Conservation (phyloP, 371 early-diverging fungal species). For the Mortierella polycephala region DNA sequence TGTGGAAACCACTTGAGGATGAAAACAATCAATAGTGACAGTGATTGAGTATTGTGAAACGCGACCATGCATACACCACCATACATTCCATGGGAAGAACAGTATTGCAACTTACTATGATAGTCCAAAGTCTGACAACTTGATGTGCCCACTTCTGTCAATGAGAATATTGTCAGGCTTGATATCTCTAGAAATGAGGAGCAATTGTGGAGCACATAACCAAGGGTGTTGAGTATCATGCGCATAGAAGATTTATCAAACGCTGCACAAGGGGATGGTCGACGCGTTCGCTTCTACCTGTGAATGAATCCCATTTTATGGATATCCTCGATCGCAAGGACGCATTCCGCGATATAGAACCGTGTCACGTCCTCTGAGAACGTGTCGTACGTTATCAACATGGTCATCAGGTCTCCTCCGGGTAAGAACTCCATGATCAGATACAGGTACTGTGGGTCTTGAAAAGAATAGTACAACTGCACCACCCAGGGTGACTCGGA, state of each 20-base stretch:
- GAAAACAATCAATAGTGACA: no score
- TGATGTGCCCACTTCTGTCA: slow-evolving; percentile 88
- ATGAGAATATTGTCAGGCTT: slow-evolving; percentile 92
- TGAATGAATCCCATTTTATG: slow-evolving; percentile 98
- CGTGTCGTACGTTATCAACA: slow-evolving; percentile 95
- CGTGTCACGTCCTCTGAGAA: slow-evolving; percentile 97
- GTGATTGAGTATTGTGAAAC: no score
- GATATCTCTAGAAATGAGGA: slow-evolving; percentile 70
- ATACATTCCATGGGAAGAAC: no score
- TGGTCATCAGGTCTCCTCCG: slow-evolving; percentile 99
- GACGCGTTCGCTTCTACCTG: slow-evolving; percentile 67
- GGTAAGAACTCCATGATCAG: slow-evolving; percentile 99
- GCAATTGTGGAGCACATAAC: background rate
- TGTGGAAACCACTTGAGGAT: slow-evolving; percentile 95
- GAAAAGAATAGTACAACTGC: slow-evolving; percentile 96
- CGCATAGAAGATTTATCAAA: background rate
- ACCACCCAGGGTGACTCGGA: slow-evolving; percentile 98
- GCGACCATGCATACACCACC: no score
- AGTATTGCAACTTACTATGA: no score
- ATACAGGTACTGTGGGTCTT: slow-evolving; percentile 92
- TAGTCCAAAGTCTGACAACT: slow-evolving; percentile 97
- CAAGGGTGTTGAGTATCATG: background rate
- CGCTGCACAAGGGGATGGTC: background rate
- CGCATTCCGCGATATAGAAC: slow-evolving; percentile 98
- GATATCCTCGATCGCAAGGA: slow-evolving; percentile 94